A percentile compares a stretch with the other conserved stretches of the same genome.
These are phyloP conservation scores for Colletotrichum sp. DNA, from an alignment of 2,329 filamentous ascomycete genomes.

Conservation along the genomic window DNA sequence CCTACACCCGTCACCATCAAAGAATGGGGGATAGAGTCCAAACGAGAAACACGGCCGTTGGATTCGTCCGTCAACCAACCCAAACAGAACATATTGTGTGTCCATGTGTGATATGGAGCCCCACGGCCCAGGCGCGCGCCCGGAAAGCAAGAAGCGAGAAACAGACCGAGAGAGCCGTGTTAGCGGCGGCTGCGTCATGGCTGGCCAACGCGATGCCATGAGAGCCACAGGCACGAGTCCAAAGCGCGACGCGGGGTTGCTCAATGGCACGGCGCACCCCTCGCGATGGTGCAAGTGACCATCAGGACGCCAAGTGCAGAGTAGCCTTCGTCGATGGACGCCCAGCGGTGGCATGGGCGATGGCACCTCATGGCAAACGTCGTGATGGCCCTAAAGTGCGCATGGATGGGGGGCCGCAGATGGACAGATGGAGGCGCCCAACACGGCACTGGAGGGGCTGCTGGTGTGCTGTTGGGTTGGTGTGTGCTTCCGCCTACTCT, in stretches of 20 bases:
- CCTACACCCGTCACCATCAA: background rate
- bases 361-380: constrained; percentile 8
- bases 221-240: background rate
- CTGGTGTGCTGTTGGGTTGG: background rate
- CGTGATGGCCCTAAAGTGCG: background rate
- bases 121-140: background rate
- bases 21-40: background rate
- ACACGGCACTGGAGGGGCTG: background rate
- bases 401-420: background rate
- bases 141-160: background rate
- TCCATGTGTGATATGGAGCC: background rate
- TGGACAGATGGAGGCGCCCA: background rate
- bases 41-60: background rate
- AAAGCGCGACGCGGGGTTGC: constrained; percentile 17
- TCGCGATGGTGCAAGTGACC: background rate
- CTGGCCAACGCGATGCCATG: constrained; percentile 3
- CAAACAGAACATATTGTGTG: background rate
- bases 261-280: background rate
- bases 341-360: constrained; percentile 5
- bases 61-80: background rate
- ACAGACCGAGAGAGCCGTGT: background rate
- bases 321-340: background rate
- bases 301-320: constrained; percentile 7
- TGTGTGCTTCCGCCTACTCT: background rate
- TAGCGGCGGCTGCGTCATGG: constrained; percentile 18